phyloP scores from a whole-genome alignment of 2,329 filamentous ascomycete genomes.

The Cyphellophora attinorum region DNA sequence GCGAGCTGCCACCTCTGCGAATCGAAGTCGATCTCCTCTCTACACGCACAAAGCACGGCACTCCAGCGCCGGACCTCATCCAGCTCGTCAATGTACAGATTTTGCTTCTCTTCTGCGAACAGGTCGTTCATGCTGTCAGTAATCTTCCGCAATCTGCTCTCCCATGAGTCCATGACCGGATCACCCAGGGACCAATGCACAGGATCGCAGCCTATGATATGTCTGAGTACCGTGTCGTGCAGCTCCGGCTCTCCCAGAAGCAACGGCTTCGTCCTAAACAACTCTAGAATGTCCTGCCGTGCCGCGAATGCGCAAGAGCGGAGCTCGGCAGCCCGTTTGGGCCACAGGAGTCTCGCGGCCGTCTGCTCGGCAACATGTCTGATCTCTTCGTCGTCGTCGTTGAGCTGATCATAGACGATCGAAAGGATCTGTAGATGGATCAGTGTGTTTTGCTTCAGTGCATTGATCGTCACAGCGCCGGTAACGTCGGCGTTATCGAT shows the following conservation, averaged over 20 bases:
- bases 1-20: too few relatives aligned
- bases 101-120: constrained; percentile 85
- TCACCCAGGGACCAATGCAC: neutral
- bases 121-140: constrained; percentile 48
- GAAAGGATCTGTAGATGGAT: constrained; percentile 17
- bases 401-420: constrained; percentile 64
- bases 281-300: constrained; percentile 28
- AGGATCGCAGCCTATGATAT: neutral
- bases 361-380: constrained; percentile 49
- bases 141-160: neutral
- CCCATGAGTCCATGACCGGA: neutral
- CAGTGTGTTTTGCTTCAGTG: too few relatives aligned
- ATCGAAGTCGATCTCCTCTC: constrained; percentile 46
- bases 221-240: neutral
- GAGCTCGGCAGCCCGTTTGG: constrained; percentile 14
- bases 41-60: constrained; percentile 41
- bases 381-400: constrained; percentile 89
- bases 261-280: constrained; percentile 20
- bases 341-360: constrained; percentile 5
- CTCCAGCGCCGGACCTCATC: constrained; percentile 65
- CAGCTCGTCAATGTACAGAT: constrained; percentile 80
- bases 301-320: constrained; percentile 41
- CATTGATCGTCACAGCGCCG: too few relatives aligned
- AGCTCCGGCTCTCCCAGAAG: constrained; percentile 24
- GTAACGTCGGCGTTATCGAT: too few relatives aligned